Base-by-base conservation (phyloP, 2,329 filamentous ascomycete species). In the Neofusicoccum cordaticola region DNA sequence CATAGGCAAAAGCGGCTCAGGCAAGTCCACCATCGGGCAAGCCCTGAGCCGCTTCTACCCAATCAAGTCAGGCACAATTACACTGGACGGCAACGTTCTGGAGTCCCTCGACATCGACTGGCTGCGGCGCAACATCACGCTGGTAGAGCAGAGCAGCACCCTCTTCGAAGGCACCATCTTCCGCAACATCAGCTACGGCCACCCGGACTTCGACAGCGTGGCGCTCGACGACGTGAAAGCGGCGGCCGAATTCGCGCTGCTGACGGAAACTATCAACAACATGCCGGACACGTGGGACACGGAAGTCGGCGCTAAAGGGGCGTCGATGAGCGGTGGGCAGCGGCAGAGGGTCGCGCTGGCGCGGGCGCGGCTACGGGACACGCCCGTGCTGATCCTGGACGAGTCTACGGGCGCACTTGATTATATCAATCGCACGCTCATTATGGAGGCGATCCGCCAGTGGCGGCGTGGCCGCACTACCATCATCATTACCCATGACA, bases 401-500 rank as follows among this genome's bases (percentile, higher is more conserved):
- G 95, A 98, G 74, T 87, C 91, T 0, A 97, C 92, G 0, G 95
- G 92, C 74, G 91, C 91, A 0, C 80, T 98, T 9, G 94, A 98
- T 70, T 86, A 88, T n/a, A 81, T 84, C 9, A 93, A 85, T 64
- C 85, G 89, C 66, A 79, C 79, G 0, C 76, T 88, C 12, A 84
- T 97, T 42, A 89, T 96, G 82, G 85, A 90, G 47, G 86, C 88
- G 0, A 89, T 97, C 61, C 84, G 92, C 7, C 72, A 84, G 19
- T 97, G 93, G 94, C 84, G 95, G 22, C 80, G 79, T 41, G 89
- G 85, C 0, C 95, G 91, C 74, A 97, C 93, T 0, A 98, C 94
- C 0, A 91, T 98, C 60, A 87, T 98, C 68, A 94, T 98, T 70
- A 97, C 95, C 0, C 94, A 98, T 71, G 92, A 98, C 68, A 85